Evolutionary conservation across 148 eudicot genomes (phyloP), one percentile per base, ranked within the genome.

Genomic region (Rhododendron molle): DNA sequence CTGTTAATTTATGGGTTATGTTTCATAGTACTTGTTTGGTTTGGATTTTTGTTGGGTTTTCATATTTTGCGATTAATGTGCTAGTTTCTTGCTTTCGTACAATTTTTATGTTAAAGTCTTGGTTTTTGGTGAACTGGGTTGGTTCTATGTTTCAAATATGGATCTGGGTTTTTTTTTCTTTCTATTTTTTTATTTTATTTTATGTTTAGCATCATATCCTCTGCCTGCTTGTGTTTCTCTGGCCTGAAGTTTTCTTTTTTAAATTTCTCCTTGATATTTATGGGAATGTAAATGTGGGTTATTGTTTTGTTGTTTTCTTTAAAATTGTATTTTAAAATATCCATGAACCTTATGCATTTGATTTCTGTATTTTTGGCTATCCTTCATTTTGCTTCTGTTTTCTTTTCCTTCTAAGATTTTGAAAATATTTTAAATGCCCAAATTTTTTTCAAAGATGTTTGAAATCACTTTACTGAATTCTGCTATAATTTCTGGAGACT

Each of bases 51-150:
- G 23, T 67, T 78, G 72, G 79, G 58, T 78, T 72, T 87, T 67
- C 69, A 56, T 60, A 15, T 82, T 74, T 65, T 28, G n/a, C 54
- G 54, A 50, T 87, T 38, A 87, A 83, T 87, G 83, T 78, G 71
- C 73, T 83, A 23, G 34, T 76, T 36, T 82, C 26, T 71, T 67
- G 54, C 81, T 54, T 58, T n/a, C 38, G 76, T 77, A 10, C 28
- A 20, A 43, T 65, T 76, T 78, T 21, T 65, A 34, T 78, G 54
- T 76, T 32, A 23, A 81, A 77, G 83, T 76, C 36, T 30, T 26
- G 62, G 52, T 46, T 82, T 32, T 56, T 67, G 78, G 20, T 71
- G 81, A 50, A 50, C n/a, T 72, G 73, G 87, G 84, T 86, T 77
- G 62, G 74, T 67, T 83, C 47, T 23, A 32, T 20, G 50, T 69